Conservation (phyloP, 139 green algal species). For the Gonium pectorale region DNA sequence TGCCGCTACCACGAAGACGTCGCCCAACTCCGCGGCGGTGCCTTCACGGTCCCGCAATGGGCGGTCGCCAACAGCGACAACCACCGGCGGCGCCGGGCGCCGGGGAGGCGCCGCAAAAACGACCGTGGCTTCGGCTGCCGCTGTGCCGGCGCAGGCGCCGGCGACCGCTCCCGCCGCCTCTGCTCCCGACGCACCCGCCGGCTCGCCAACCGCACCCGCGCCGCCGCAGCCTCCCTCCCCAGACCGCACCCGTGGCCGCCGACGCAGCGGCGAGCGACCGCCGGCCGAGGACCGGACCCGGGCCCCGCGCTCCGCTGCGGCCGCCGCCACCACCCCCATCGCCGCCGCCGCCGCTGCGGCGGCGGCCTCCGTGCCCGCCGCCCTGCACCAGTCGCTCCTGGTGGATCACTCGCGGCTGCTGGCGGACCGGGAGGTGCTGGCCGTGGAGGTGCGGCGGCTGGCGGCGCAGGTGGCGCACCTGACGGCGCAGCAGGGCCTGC, state of each 20-base stretch:
- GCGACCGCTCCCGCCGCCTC: background rate
- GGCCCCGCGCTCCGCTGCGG: too few relatives aligned
- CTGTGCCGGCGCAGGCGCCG: background rate
- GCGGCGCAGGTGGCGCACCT: slow-evolving; percentile 32
- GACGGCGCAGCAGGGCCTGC: slow-evolving; percentile 35
- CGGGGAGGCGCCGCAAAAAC: background rate
- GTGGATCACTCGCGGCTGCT: background rate
- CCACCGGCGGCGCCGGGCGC: background rate
- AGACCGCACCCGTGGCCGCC: background rate
- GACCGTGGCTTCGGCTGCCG: background rate
- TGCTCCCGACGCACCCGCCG: background rate
- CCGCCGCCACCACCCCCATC: background rate
- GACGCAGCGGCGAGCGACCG: too few relatives aligned
- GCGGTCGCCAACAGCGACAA: background rate
- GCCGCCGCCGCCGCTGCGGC: background rate
- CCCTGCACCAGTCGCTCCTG: background rate
- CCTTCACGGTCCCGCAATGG: too few relatives aligned
- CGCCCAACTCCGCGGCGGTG: too few relatives aligned
- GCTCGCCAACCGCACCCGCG: background rate
- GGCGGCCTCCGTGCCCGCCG: background rate
- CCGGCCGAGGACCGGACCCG: too few relatives aligned
- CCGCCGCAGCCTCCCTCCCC: background rate
- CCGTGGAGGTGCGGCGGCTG: slow-evolving; percentile 23
- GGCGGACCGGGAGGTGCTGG: slow-evolving; percentile 29
- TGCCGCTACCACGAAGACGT: background rate